phyloP scores from a whole-genome alignment of 768 basidiomycete species.

The Gelatoporia subvermispora region DNA sequence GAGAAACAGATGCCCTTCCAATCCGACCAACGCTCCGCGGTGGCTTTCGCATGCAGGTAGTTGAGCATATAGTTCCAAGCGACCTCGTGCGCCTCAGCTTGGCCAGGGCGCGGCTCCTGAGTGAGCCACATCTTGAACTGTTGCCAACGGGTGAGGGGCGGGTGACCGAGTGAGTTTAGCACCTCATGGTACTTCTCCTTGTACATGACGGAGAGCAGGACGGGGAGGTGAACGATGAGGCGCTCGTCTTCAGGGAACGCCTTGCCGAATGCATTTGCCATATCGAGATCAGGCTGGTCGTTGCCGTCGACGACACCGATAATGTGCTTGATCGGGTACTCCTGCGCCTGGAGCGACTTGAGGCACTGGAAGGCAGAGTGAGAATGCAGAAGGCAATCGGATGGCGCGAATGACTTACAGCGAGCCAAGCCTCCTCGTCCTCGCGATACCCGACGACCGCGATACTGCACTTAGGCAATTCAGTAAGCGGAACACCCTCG shows the following conservation, averaged over 20 bases:
- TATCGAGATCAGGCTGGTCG: slow-evolving; percentile 11
- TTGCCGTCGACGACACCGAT: slow-evolving; percentile 16
- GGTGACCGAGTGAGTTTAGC: slow-evolving; percentile 3
- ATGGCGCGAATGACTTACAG: slow-evolving; percentile 2
- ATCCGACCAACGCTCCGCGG: slow-evolving; percentile 8
- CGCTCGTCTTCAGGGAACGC: slow-evolving; percentile 13
- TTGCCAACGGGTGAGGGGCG: slow-evolving; percentile 4
- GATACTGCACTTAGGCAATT: slow-evolving; percentile 12
- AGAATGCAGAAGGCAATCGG: neutral
- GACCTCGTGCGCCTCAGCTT: slow-evolving; percentile 10
- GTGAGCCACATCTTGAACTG: slow-evolving; percentile 14
- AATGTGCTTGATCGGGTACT: slow-evolving; percentile 16
- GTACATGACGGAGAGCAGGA: slow-evolving; percentile 15
- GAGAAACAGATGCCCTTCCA: slow-evolving; percentile 18
- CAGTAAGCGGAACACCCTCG: neutral
- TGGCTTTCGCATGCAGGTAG: slow-evolving; percentile 9
- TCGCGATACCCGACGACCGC: slow-evolving; percentile 15
- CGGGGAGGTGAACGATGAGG: slow-evolving; percentile 11
- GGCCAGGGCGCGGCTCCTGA: slow-evolving; percentile 5
- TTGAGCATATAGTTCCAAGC: slow-evolving; percentile 11
- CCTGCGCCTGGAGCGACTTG: slow-evolving; percentile 12
- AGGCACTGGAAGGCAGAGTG: slow-evolving; percentile 7
- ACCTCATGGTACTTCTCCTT: slow-evolving; percentile 12
- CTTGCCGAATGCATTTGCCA: slow-evolving; percentile 11
- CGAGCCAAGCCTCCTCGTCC: slow-evolving; percentile 9